Evolutionary conservation across 192 early-diverging fungal genomes (phyloP).

Genomic region (Entomortierella parvispora): DNA sequence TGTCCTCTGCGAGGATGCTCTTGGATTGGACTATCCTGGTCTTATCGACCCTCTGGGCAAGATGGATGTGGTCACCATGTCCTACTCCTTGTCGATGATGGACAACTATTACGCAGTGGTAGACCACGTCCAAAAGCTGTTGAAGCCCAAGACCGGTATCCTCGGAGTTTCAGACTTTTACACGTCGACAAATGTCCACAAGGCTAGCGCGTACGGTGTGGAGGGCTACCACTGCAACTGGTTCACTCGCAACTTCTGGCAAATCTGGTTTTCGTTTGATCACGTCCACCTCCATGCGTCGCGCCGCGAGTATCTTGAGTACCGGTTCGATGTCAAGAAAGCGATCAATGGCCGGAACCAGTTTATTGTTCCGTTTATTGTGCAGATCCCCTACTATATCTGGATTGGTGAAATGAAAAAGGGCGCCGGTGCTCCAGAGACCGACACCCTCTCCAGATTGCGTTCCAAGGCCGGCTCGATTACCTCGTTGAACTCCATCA

Average conservation of each 20-base stretch:
- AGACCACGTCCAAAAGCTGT: conserved; percentile 69
- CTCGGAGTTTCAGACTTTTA: conserved; percentile 87
- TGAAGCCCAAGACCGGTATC: conserved; percentile 69
- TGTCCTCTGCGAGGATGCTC: conserved; percentile 84
- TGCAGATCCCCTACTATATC: conserved; percentile 89
- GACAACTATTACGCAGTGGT: conserved; percentile 76
- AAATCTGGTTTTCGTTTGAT: conserved; percentile 88
- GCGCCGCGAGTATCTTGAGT: conserved; percentile 87
- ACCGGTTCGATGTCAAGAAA: conserved; percentile 83
- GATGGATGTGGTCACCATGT: conserved; percentile 84
- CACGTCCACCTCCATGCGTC: conserved; percentile 82
- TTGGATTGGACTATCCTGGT: conserved; percentile 72
- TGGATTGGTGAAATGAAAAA: conserved; percentile 78
- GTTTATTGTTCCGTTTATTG: conserved; percentile 73
- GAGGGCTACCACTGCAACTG: conserved; percentile 77
- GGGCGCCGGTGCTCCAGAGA: conserved; percentile 1
- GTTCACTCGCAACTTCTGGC: conserved; percentile 87
- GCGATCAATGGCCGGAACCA: conserved; percentile 76
- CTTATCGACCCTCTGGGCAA: conserved; percentile 64
- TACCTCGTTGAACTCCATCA: too few species aligned
- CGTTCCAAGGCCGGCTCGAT: not conserved
- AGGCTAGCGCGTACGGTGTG: conserved; percentile 59
- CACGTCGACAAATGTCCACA: conserved; percentile 61
- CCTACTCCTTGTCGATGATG: conserved; percentile 92
- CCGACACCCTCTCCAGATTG: conserved; percentile 1